Evolutionary conservation across 108 stramenopile species (phyloP), one percentile per base, ranked within the genome.

Genomic region (Fragilaria crotonensis): DNA sequence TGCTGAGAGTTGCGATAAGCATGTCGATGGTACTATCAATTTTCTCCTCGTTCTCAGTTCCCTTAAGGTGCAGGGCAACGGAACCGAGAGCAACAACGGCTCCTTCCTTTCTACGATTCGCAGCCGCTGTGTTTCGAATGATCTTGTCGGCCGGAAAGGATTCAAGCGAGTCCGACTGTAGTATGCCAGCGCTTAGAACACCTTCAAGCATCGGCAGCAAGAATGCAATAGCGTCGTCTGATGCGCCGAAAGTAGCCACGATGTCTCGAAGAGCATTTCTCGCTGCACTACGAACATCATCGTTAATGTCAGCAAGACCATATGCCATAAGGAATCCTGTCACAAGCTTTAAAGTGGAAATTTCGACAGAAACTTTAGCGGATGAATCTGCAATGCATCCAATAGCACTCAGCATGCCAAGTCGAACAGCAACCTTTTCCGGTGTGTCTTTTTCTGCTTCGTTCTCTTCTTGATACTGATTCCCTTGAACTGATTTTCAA

Each of bases 1-100:
- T 93, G 23, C 78, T 81, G 23, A 89, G 58, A 5, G 87, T 81
- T 47, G 58, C 60, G 14, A 94, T 33, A 3, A 94, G 80, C 89
- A 94, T 90, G 44, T 87, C 83, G 48, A 90, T 68, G 19, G 88
- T 90, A 19, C 52, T 68, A 54, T 85, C 83, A 55, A 90, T 87
- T 56, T 94, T 90, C 11, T 64, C 57, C 19, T 59, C 87, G 55
- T 85, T 84, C 19, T 82, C 79, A 23, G 82, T 77, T 22, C 81
- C 84, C 44, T 82, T 84, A 31, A 94, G 66, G 60, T 94, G 87
- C 52, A 90, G 56, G 22, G 93, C 89, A 54, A 87, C 84, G 17
- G 89, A 89, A 45, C 93, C 93, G 21, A 94, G 64, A 4, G 85
- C 85, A 5, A 94, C 80, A 20, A 94, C 89, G 50, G 84, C 85